These are phyloP conservation scores for Lactarius pseudohatsudake DNA, from an alignment of 768 basidiomycete genomes.

Conservation along the genomic window DNA sequence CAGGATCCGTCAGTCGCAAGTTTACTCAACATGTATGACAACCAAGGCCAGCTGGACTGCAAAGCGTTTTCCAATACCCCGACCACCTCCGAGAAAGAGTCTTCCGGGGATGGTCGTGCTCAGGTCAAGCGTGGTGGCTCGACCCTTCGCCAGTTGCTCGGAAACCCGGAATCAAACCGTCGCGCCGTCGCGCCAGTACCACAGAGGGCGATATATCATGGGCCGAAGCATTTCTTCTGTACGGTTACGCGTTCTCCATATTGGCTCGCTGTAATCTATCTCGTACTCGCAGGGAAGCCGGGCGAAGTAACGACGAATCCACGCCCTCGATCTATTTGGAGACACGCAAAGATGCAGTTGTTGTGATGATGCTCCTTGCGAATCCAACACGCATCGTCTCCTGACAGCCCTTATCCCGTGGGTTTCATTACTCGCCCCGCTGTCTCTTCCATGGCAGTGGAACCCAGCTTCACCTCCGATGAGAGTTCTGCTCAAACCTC, in stretches of 20 bases:
- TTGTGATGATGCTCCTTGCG: conserved; percentile 34
- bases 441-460: conserved; percentile 77
- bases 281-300: conserved; percentile 43
- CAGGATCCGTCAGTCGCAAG: conserved; percentile 80
- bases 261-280: background rate
- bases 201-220: conserved; percentile 78
- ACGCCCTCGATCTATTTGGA: conserved; percentile 50
- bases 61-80: conserved; percentile 65
- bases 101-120: conserved; percentile 42
- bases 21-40: conserved; percentile 70
- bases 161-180: conserved; percentile 45
- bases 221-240: conserved; percentile 78
- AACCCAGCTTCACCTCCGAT: conserved; percentile 56
- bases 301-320: conserved; percentile 39
- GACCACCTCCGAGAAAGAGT: conserved; percentile 35
- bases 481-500: conserved; percentile 28
- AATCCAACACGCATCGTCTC: conserved; percentile 44
- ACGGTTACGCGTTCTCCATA: background rate
- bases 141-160: conserved; percentile 71
- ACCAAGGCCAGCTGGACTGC: conserved; percentile 61
- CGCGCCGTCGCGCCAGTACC: conserved; percentile 39
- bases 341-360: conserved; percentile 52
- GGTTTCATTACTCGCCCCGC: conserved; percentile 45
- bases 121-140: conserved; percentile 65
- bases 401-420: conserved; percentile 38